Conservation (phyloP, 2,329 filamentous ascomycete genomes). For the Fusarium illudens region DNA sequence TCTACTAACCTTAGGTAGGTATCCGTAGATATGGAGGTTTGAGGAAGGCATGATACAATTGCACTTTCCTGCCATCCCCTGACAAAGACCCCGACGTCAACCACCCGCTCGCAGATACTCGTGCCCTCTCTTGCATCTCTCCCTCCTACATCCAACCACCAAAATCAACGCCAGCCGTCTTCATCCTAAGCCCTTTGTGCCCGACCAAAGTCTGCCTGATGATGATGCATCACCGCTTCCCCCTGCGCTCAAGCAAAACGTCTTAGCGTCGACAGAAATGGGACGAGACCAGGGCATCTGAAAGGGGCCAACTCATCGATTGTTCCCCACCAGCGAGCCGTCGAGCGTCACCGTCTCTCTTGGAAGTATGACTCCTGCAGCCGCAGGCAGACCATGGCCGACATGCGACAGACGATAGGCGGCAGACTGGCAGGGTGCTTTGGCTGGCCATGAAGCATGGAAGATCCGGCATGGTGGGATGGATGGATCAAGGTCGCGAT, state of each 20-base stretch:
- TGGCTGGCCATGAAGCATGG: conserved; percentile 23
- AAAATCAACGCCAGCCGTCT: conserved; percentile 7
- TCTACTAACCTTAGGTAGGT: not conserved
- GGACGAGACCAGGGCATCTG: conserved; percentile 42
- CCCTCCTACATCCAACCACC: conserved; percentile 17
- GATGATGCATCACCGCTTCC: conserved; percentile 44
- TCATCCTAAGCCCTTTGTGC: conserved; percentile 32
- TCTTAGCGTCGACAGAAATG: conserved; percentile 40
- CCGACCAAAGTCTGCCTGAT: conserved; percentile 42
- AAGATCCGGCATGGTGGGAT: conserved; percentile 29
- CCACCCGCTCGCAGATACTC: conserved; percentile 10
- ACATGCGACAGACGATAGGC: conserved; percentile 14
- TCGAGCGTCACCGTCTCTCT: conserved; percentile 43
- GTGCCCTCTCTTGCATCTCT: conserved; percentile 7
- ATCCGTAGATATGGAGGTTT: not conserved
- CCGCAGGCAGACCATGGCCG: conserved; percentile 28
- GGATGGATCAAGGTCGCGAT: conserved; percentile 23
- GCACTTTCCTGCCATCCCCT: conserved; percentile 17
- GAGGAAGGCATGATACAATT: not conserved
- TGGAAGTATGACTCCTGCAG: conserved; percentile 37
- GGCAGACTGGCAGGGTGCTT: conserved; percentile 27
- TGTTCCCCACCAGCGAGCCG: conserved; percentile 40
- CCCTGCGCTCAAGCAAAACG: conserved; percentile 36
- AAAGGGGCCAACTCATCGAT: conserved; percentile 44
- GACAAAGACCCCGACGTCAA: conserved; percentile 9